These are phyloP conservation scores for Zygoascus sp. DNA, from an alignment of 1,139 yeast species.

Conservation along the genomic window DNA sequence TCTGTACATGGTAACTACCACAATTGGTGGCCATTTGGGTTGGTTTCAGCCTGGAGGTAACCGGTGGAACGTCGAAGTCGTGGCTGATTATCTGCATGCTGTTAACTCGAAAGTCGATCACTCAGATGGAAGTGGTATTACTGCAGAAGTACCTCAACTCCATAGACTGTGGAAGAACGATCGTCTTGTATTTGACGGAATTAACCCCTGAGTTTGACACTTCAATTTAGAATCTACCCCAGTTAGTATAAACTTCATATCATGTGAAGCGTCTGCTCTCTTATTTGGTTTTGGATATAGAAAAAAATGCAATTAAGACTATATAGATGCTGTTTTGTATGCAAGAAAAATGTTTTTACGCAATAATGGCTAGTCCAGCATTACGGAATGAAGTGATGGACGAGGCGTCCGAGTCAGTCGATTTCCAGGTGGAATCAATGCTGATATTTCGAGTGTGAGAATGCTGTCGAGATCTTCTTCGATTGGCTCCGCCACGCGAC, in stretches of 20 bases:
- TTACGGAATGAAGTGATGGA: constrained; percentile 8
- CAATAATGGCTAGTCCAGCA: constrained; percentile 7
- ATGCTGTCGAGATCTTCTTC: constrained; percentile 19
- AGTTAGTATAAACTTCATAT: no score
- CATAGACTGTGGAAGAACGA: constrained; percentile 17
- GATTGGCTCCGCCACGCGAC: constrained; percentile 19
- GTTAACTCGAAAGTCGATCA: constrained; percentile 41
- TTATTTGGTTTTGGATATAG: no score
- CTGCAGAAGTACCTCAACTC: constrained; percentile 17
- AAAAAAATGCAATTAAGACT: not conserved
- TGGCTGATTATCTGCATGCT: constrained; percentile 55
- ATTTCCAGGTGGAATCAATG: constrained; percentile 12
- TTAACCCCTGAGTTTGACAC: not conserved
- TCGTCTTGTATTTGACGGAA: constrained; percentile 11
- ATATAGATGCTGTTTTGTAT: not conserved
- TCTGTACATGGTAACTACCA: constrained; percentile 59
- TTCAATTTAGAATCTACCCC: no score
- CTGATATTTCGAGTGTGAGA: constrained; percentile 12
- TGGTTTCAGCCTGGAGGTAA: constrained; percentile 57
- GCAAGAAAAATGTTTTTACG: not conserved
- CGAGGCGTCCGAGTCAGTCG: constrained; percentile 10
- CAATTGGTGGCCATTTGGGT: constrained; percentile 85
- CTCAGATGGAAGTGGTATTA: constrained; percentile 13
- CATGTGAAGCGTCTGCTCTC: no score
- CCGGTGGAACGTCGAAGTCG: constrained; percentile 70